A percentile compares a stretch with the other conserved stretches of the same genome.
These are phyloP conservation scores for Carex scoparia DNA, from an alignment of 176 grass and related monocot species.

Conservation along the genomic window DNA sequence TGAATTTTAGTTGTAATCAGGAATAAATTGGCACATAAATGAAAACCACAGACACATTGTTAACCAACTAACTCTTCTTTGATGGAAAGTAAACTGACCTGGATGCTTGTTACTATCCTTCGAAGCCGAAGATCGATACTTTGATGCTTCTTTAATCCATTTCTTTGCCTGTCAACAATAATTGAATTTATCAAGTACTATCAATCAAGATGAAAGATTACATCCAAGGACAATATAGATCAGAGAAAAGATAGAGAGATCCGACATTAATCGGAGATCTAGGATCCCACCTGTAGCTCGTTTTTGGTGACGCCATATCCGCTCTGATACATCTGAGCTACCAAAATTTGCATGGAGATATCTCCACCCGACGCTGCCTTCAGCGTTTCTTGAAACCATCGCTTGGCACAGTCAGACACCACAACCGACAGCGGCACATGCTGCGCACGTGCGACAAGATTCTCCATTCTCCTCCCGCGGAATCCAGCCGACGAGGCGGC, in stretches of 20 bases:
- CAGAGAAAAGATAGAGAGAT: too few relatives aligned
- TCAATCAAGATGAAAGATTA: background rate
- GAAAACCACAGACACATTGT: background rate
- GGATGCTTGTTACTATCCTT: conserved; percentile 74
- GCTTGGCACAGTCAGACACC: conserved; percentile 66
- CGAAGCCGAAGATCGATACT: conserved; percentile 67
- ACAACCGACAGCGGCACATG: conserved; percentile 61
- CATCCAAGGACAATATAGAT: background rate
- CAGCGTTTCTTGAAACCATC: conserved; percentile 95
- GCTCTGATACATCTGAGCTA: conserved; percentile 93
- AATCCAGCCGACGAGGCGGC: conserved; percentile 25
- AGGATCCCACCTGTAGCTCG: conserved; percentile 65
- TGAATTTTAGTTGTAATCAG: background rate
- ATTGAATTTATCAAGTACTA: background rate
- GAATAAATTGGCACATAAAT: background rate
- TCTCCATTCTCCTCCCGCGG: conserved; percentile 34
- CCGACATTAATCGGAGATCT: background rate
- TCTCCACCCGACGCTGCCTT: conserved; percentile 80
- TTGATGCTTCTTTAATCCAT: conserved; percentile 91
- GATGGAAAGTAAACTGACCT: conserved; percentile 38
- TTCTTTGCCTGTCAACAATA: conserved; percentile 49
- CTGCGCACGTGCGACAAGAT: conserved; percentile 24
- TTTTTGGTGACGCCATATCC: conserved; percentile 80
- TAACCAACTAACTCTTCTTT: background rate
- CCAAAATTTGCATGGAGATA: conserved; percentile 78